Evolutionary conservation across 306 rosid species (phyloP).

Genomic region (Glycine tomentella): DNA sequence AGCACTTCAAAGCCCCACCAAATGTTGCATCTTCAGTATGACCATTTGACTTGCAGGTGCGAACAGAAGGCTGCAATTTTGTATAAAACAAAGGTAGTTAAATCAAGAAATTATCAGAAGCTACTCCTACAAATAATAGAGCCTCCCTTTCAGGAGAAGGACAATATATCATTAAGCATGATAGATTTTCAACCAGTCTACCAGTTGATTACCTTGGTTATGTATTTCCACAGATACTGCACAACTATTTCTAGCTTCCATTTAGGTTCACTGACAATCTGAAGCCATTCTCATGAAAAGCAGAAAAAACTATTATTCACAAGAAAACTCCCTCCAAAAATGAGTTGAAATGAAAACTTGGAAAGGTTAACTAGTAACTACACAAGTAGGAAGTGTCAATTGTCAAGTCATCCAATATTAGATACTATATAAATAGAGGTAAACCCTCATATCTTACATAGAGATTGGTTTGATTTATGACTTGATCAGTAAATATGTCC

Average conservation of each 20-base stretch:
- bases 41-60: constrained; percentile 71
- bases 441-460: background rate
- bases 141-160: constrained; percentile 17
- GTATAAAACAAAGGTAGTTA: constrained; percentile 11
- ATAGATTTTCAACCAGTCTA: constrained; percentile 9
- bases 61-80: constrained; percentile 75
- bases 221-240: constrained; percentile 81
- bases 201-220: constrained; percentile 63
- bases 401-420: background rate
- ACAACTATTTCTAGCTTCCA: constrained; percentile 87
- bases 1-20: constrained; percentile 71
- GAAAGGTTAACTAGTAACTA: constrained; percentile 23
- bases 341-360: constrained; percentile 33
- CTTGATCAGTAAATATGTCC: constrained; percentile 11
- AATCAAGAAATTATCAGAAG: constrained; percentile 40
- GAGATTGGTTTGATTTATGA: constrained; percentile 36
- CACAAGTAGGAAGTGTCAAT: constrained; percentile 14
- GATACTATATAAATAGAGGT: constrained; percentile 11
- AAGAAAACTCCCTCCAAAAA: constrained; percentile 21
- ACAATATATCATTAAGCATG: constrained; percentile 9
- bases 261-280: constrained; percentile 71
- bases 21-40: constrained; percentile 64
- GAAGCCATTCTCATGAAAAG: constrained; percentile 50
- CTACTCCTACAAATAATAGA: constrained; percentile 15
- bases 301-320: constrained; percentile 42